Evolutionary conservation across 2,329 filamentous ascomycete species (phyloP), one percentile per base, ranked within the genome.

Genomic region (Arthrinium phaeospermum): DNA sequence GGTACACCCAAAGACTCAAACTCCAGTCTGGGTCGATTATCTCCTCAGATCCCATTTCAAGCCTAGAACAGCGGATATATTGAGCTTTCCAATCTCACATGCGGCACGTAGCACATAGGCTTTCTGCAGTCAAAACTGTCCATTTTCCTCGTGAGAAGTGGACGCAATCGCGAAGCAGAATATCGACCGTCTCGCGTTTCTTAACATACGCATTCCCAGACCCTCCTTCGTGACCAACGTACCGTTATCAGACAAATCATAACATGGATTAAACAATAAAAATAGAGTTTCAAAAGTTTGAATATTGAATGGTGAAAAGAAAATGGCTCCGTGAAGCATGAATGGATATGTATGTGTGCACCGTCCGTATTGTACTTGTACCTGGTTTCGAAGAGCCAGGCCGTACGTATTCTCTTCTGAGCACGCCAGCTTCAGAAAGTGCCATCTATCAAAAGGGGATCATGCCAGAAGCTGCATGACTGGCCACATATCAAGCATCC

Each of bases 401-500:
- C 37, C 7, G 30, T 10, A 8, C 53, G 30, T 37, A 61, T 61
- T 61, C 51, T 34, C 10, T 22, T 22, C 16, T 37, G 16, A 22
- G 53, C 22, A 22, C 22, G 16, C 30, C 53, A 53, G 12, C 51
- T 27, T 34, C 30, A 61, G 22, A 10, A 34, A 61, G 53, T n/a
- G 22, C 46, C 46, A 49, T n/a, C 46, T 27, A 37, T 57, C 49
- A 51, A 51, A 51, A 37, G 16, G 30, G 7, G 8, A 41, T 64
- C 57, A n/a, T 41, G 34, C 57, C 30, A 64, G 57, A 41, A 64
- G 34, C 53, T 61, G 34, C 57, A 64, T 41, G 57, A 5, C 57
- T 41, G 57, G 34, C 57, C 10, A 41, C 57, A 64, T 64, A 64
- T 30, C 57, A 64, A 64, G 57, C 57, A 41, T 64, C 19, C 57